Conservation (phyloP, 164 flowering plant genomes). For the Umbellularia californica region DNA sequence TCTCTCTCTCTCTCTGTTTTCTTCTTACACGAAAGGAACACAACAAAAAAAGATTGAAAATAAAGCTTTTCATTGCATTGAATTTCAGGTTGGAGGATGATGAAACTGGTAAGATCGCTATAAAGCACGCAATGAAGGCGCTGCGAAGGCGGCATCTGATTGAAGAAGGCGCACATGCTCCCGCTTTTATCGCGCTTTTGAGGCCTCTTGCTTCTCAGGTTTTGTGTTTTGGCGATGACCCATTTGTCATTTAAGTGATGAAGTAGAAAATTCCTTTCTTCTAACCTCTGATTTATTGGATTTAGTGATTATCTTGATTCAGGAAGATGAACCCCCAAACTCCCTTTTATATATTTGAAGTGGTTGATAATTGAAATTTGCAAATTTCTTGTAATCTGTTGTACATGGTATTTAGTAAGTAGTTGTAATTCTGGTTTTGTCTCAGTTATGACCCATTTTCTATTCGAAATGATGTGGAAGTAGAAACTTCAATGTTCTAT, state of each 20-base stretch:
- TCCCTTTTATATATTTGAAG: too few species aligned
- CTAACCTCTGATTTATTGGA: not conserved
- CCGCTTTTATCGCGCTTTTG: constrained; percentile 63
- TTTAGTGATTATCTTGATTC: not conserved
- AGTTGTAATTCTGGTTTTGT: too few species aligned
- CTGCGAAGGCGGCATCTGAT: constrained; percentile 70
- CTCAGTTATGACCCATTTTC: too few species aligned
- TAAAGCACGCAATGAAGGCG: constrained; percentile 76
- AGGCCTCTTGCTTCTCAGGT: constrained; percentile 66
- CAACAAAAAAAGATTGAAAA: too few species aligned
- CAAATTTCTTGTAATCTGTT: too few species aligned
- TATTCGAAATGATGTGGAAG: too few species aligned
- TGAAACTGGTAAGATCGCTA: constrained; percentile 53
- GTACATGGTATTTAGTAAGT: too few species aligned
- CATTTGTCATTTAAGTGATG: not conserved
- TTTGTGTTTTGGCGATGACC: not conserved
- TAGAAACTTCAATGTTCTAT: too few species aligned
- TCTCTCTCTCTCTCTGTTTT: not conserved
- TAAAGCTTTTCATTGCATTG: constrained; percentile 2
- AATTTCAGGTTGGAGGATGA: constrained; percentile 48
- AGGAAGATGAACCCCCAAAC: not conserved
- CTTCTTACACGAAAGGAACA: not conserved
- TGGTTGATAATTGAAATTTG: too few species aligned
- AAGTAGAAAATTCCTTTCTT: not conserved
- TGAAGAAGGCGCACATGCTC: constrained; percentile 93